Evolutionary conservation across 2,329 filamentous ascomycete genomes (phyloP), one percentile per base, ranked within the genome.

Genomic region (Calonectria henricotiae): DNA sequence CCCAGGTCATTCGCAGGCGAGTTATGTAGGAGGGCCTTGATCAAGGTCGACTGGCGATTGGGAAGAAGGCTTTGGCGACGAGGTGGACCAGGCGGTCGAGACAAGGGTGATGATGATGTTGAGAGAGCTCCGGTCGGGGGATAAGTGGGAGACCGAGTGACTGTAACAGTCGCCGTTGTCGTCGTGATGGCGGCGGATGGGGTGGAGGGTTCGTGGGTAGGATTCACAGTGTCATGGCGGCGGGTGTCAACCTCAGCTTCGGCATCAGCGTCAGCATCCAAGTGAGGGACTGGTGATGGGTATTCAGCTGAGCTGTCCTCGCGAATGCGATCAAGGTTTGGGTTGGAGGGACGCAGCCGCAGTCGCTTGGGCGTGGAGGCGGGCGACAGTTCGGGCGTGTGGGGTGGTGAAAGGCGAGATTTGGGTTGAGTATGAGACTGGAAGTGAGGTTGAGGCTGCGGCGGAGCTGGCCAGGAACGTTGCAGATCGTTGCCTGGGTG

Each of bases 151-250:
- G 77, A 75, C 77, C 79, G 43, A 37, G 79, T 74, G 54, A 67
- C 84, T 83, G 74, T 80, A 77, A 73, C 80, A 72, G 60, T 85
- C 89, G 89, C 71, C 86, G 77, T 44, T 54, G 65, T 44, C 51
- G 65, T 43, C 51, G 65, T 67, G 65, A 70, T 67, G 25, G 55
- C 51, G 35, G 73, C 58, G 46, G 76, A 73, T 54, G 72, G 58
- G 46, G 62, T 30, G 55, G 68, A 71, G 62, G 78, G 77, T 55
- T 67, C 69, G 67, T 73, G 72, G 46, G 82, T 78, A 62, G 73
- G 69, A 70, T 67, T 80, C 74, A 78, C 71, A 54, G 71, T 67
- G 71, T 75, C 77, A 73, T 74, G 76, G 70, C 77, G 75, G 71
- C 74, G 74, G 71, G 69, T 64, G 66, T 76, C 68, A 64, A 67